Evolutionary conservation across 345 rosid species (phyloP).

Genomic region (Heritiera littoralis): DNA sequence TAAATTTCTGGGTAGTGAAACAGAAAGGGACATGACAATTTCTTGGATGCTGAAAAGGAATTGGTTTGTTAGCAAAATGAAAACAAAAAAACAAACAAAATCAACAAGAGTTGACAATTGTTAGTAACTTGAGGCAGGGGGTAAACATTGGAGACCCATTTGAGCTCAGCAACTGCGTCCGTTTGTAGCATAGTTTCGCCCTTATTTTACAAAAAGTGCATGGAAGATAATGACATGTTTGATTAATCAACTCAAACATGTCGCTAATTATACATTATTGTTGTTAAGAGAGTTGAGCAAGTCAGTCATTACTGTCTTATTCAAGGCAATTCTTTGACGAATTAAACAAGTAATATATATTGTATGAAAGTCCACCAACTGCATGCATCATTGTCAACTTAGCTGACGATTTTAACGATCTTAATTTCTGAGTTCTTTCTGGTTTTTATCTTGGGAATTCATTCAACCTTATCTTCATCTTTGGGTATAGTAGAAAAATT

Average conservation of each 20-base stretch:
- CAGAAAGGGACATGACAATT: constrained; percentile 19
- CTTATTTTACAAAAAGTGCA: constrained; percentile 37
- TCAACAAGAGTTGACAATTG: constrained; percentile 40
- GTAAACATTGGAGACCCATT: constrained; percentile 17
- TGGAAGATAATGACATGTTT: constrained; percentile 23
- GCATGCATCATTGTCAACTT: constrained; percentile 38
- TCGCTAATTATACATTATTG: background rate
- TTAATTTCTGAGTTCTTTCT: background rate
- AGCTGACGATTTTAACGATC: constrained; percentile 23
- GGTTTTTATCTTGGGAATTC: background rate
- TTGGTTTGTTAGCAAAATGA: constrained; percentile 26
- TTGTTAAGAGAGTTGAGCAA: constrained; percentile 12
- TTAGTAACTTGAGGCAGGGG: constrained; percentile 20
- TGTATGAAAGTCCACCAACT: constrained; percentile 24
- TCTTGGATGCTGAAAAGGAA: constrained; percentile 24
- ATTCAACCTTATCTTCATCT: background rate
- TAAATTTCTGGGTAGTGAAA: background rate
- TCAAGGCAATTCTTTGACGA: constrained; percentile 12
- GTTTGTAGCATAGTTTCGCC: constrained; percentile 18
- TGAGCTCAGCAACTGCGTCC: constrained; percentile 48
- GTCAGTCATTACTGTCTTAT: constrained; percentile 24
- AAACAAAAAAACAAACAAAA: constrained; percentile 4
- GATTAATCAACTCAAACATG: background rate
- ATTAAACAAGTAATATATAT: background rate
- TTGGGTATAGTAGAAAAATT: background rate